Evolutionary conservation across 352 stramenopile species (phyloP), one percentile per base, ranked within the genome.

Genomic region (Phytophthora colocasiae): DNA sequence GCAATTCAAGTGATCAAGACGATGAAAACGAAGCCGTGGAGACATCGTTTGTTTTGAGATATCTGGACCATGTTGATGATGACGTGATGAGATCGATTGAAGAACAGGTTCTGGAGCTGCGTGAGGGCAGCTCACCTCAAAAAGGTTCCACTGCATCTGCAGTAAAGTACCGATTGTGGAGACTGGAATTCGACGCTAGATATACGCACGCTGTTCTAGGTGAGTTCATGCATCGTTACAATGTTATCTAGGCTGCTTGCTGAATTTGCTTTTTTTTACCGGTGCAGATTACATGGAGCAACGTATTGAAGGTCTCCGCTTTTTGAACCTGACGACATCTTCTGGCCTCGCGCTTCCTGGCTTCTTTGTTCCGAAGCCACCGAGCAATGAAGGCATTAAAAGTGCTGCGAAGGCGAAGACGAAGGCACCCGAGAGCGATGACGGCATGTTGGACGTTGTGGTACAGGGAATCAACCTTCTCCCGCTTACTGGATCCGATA

Each of bases 171-270:
- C 66, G 81, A 44, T 58, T 96, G 1, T 96, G 87, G 87, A 75
- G 78, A 63, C 62, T 94, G 29, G 87, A 96, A 59, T 89, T 93
- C 44, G 87, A 96, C 43, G 79, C 81, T 14, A 85, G 87, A 40
- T 92, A 92, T 46, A 73, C 73, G 24, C 32, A 78, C 29, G 55
- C 65, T 27, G 68, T 91, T 15, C 55, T 95, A 36, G 75, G 83
- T 90, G 62, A 56, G 73, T 78, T 15, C 36, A 12, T 50, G 19
- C 22, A 27, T 3, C 44, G 22, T 22, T 46, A 15, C 17, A 24
- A 46, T 14, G 7, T 24, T 38, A 11, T 19, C 24, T 24, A 34
- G 14, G 47, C 40, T 54, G 57, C 6, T 29, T 69, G 43, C n/a
- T 52, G 2, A 56, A 8, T 44, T 38, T 22, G 22, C 22, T 64